A percentile compares a stretch with the other conserved stretches of the same genome.
Conservation (phyloP, 2,329 filamentous ascomycete genomes). For the Coniella vitis region DNA sequence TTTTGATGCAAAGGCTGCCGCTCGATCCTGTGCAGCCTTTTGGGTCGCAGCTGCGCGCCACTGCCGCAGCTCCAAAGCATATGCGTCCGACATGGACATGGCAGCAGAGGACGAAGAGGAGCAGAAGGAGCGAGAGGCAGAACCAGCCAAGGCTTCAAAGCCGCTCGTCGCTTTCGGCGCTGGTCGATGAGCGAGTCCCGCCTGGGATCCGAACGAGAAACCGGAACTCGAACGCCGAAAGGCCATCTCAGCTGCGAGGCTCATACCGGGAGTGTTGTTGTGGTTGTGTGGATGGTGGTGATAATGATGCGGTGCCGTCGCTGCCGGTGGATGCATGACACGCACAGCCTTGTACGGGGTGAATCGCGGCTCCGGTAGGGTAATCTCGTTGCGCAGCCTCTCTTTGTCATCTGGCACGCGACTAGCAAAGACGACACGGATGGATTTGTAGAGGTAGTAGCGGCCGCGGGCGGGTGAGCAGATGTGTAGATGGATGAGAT, state of each 20-base stretch:
- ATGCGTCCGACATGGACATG: slow-evolving; percentile 8
- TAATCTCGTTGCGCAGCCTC: slow-evolving; percentile 81
- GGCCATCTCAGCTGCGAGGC: slow-evolving; percentile 52
- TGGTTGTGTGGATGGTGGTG: slow-evolving; percentile 30
- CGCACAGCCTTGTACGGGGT: slow-evolving; percentile 70
- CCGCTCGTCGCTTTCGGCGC: too few relatives aligned
- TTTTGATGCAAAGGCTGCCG: not conserved
- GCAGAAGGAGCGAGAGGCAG: too few relatives aligned
- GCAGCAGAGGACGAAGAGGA: not conserved
- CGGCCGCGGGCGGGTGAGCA: slow-evolving; percentile 78
- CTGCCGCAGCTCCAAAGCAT: slow-evolving; percentile 1
- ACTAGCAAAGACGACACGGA: slow-evolving; percentile 94
- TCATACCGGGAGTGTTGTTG: slow-evolving; percentile 31
- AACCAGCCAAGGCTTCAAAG: too few relatives aligned
- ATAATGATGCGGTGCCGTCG: slow-evolving; percentile 1
- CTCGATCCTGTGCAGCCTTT: too few relatives aligned
- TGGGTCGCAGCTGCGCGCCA: slow-evolving; percentile 33
- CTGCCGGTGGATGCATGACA: slow-evolving; percentile 36
- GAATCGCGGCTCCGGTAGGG: slow-evolving; percentile 80
- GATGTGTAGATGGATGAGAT: slow-evolving; percentile 88
- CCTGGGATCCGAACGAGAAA: slow-evolving; percentile 27
- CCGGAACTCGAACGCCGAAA: slow-evolving; percentile 52
- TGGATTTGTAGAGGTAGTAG: slow-evolving; percentile 84
- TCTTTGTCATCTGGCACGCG: slow-evolving; percentile 94
- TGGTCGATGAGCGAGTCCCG: too few relatives aligned